Percentiles rank a stretch among this genome's conserved stretches.
These are phyloP conservation scores for Cryphonectria japonica DNA, from an alignment of 2,329 filamentous ascomycete genomes.

Conservation along the genomic window DNA sequence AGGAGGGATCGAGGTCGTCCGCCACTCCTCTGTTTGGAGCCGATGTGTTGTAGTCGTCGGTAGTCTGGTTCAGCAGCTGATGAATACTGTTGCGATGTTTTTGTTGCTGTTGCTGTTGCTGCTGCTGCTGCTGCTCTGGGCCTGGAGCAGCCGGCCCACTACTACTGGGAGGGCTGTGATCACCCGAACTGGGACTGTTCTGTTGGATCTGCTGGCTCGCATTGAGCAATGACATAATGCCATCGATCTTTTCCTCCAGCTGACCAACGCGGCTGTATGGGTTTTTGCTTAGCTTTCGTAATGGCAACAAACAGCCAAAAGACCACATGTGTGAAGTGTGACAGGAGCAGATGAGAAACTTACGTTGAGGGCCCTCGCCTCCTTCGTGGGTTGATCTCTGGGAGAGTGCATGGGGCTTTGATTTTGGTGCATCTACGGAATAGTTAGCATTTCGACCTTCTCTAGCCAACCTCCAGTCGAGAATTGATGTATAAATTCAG, in stretches of 20 bases:
- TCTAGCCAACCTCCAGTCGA: too few relatives aligned
- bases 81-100: conserved; percentile 25
- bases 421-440: conserved; percentile 41
- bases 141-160: conserved; percentile 14
- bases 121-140: conserved; percentile 18
- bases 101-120: background rate
- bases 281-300: conserved; percentile 5
- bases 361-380: conserved; percentile 44
- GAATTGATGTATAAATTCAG: background rate
- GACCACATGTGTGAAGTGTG: background rate
- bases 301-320: background rate
- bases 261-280: conserved; percentile 41
- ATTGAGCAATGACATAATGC: conserved; percentile 43
- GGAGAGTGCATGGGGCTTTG: conserved; percentile 40
- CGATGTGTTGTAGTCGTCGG: conserved; percentile 1
- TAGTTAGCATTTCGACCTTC: background rate
- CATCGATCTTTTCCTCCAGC: conserved; percentile 46
- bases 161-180: conserved; percentile 27
- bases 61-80: conserved; percentile 25
- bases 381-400: conserved; percentile 40
- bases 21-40: conserved; percentile 3
- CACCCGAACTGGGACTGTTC: conserved; percentile 27
- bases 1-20: conserved; percentile 10
- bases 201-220: conserved; percentile 37
- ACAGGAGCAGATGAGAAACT: background rate